A percentile compares a stretch with the other conserved stretches of the same genome.
Conservation (phyloP, 495 filamentous ascomycete genomes). For the Daldinia caldariorum region DNA sequence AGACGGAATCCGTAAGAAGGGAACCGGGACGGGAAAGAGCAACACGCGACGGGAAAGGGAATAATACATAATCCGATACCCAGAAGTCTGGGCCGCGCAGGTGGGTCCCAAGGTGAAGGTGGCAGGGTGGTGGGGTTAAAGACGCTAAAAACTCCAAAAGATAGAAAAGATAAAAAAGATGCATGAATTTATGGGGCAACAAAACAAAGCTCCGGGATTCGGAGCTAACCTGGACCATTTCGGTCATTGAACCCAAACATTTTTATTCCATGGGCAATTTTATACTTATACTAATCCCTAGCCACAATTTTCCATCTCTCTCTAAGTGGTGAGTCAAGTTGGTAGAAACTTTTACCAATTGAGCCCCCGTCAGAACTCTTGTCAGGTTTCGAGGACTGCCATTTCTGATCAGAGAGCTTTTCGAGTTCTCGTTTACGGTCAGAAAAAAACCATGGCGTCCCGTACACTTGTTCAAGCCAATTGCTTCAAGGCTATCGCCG, state of each 20-base stretch:
- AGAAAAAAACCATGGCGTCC: slow-evolving; percentile 55
- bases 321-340: slow-evolving; percentile 40
- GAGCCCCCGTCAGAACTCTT: slow-evolving; percentile 30
- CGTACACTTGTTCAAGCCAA: slow-evolving; percentile 52
- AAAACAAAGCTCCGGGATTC: slow-evolving; percentile 39
- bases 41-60: slow-evolving; percentile 17
- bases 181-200: slow-evolving; percentile 21
- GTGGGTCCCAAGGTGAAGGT: neutral
- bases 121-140: too few species aligned
- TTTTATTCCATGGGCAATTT: neutral
- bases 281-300: too few species aligned
- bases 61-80: slow-evolving; percentile 24
- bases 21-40: neutral
- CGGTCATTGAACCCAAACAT: slow-evolving; percentile 6
- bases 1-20: neutral
- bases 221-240: slow-evolving; percentile 24
- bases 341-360: slow-evolving; percentile 32
- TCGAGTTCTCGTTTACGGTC: slow-evolving; percentile 44
- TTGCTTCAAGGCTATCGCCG: slow-evolving; percentile 46
- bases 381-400: slow-evolving; percentile 29
- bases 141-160: too few species aligned
- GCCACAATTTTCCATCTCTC: slow-evolving; percentile 41
- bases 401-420: slow-evolving; percentile 42
- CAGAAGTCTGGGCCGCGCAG: slow-evolving; percentile 1
- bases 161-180: neutral